phyloP scores from a whole-genome alignment of 2,329 filamentous ascomycete species.

The Clarireedia paspali region DNA sequence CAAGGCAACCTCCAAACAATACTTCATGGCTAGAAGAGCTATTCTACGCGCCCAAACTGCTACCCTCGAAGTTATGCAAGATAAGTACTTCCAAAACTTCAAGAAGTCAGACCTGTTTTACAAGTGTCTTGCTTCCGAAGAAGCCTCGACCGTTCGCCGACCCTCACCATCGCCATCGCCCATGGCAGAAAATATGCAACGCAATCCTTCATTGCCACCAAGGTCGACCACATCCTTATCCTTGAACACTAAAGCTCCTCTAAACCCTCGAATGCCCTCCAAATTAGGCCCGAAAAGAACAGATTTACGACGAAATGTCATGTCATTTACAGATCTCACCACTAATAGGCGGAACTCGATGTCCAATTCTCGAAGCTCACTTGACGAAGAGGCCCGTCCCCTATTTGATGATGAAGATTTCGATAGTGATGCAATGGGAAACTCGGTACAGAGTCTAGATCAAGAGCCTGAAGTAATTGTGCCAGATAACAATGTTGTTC shows the following conservation, averaged over 20 bases:
- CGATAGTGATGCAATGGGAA: constrained; percentile 61
- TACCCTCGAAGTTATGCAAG: constrained; percentile 78
- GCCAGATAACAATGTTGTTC: constrained; percentile 73
- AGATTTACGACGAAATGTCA: constrained; percentile 51
- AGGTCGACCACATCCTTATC: constrained; percentile 26
- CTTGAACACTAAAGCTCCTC: constrained; percentile 34
- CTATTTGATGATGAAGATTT: constrained; percentile 78
- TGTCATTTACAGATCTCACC: constrained; percentile 53
- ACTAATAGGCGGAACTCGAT: constrained; percentile 32
- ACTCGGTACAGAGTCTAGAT: constrained; percentile 74
- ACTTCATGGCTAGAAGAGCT: constrained; percentile 72
- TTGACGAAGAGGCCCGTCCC: constrained; percentile 56
- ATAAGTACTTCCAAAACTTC: constrained; percentile 73
- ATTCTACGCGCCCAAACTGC: constrained; percentile 76
- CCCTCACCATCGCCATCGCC: constrained; percentile 16
- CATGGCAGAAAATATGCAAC: constrained; percentile 31
- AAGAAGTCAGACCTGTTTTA: constrained; percentile 92
- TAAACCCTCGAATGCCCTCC: constrained; percentile 40
- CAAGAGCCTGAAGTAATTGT: constrained; percentile 53
- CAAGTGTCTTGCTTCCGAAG: constrained; percentile 88
- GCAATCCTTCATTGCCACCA: constrained; percentile 15
- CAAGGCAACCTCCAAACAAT: constrained; percentile 70
- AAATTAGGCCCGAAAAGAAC: constrained; percentile 36
- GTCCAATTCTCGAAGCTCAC: constrained; percentile 49
- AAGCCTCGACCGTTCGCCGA: constrained; percentile 41